Conservation (phyloP, 768 basidiomycete genomes). For the Gyrodon lividus region DNA sequence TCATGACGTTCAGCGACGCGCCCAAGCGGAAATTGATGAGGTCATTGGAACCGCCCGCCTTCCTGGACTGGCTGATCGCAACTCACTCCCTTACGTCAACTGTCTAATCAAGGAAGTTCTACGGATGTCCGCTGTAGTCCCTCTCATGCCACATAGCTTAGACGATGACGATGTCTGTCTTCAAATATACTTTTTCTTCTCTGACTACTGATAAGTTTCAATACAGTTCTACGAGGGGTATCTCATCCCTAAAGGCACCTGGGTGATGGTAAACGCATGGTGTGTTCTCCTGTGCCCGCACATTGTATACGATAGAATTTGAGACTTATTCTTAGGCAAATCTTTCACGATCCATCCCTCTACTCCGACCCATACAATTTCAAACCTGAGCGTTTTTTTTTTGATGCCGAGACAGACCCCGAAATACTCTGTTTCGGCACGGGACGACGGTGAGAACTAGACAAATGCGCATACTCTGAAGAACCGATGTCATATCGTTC, state of each 20-base stretch:
- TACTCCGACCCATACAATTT: conserved; percentile 19
- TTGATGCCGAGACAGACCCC: not conserved
- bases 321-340: conserved; percentile 8
- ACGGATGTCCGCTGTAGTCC: not conserved
- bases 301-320: not conserved
- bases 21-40: conserved; percentile 49
- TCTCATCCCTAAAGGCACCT: conserved; percentile 40
- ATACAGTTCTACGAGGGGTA: conserved; percentile 24
- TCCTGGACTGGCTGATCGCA: conserved; percentile 38
- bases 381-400: conserved; percentile 18
- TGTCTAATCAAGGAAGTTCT: conserved; percentile 16
- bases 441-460: not conserved
- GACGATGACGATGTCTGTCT: not conserved
- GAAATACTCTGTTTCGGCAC: not conserved
- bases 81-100: conserved; percentile 42
- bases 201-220: conserved; percentile 25
- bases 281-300: conserved; percentile 8
- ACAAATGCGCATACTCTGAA: not conserved
- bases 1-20: conserved; percentile 45
- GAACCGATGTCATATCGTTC: not conserved
- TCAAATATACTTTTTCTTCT: conserved; percentile 32
- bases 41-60: conserved; percentile 43
- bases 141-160: not conserved
- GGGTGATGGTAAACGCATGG: conserved; percentile 42
- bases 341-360: conserved; percentile 13